Conservation (phyloP, 2,329 filamentous ascomycete genomes). For the Apiospora arundinis region DNA sequence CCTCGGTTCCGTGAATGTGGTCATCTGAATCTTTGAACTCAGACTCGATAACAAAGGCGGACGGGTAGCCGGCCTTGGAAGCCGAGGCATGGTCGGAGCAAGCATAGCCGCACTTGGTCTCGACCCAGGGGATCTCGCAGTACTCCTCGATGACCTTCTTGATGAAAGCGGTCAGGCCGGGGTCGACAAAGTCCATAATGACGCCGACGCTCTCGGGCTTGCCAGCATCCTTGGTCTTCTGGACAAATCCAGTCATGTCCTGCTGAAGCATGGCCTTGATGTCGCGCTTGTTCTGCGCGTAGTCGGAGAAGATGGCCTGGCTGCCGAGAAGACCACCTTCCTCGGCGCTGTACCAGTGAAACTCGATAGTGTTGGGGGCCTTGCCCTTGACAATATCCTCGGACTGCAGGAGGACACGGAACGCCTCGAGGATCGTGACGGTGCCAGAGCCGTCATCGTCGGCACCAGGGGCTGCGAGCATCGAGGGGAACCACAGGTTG, state of each 20-base stretch:
- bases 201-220: slow-evolving; percentile 87
- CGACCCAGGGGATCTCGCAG: slow-evolving; percentile 84
- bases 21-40: slow-evolving; percentile 70
- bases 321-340: slow-evolving; percentile 73
- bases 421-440: slow-evolving; percentile 91
- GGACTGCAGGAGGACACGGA: slow-evolving; percentile 80
- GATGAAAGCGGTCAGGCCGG: slow-evolving; percentile 84
- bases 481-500: slow-evolving; percentile 85
- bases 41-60: slow-evolving; percentile 78
- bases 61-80: slow-evolving; percentile 76
- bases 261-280: slow-evolving; percentile 98
- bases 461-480: slow-evolving; percentile 87
- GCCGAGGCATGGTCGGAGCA: slow-evolving; percentile 79
- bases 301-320: slow-evolving; percentile 86
- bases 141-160: slow-evolving; percentile 87
- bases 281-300: slow-evolving; percentile 74
- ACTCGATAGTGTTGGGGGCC: slow-evolving; percentile 86
- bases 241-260: slow-evolving; percentile 93
- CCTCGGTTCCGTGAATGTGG: slow-evolving; percentile 74
- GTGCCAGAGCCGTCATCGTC: slow-evolving; percentile 94
- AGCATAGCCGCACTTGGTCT: slow-evolving; percentile 89
- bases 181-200: slow-evolving; percentile 90
- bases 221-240: slow-evolving; percentile 82
- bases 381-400: slow-evolving; percentile 73
- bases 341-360: slow-evolving; percentile 88